Evolutionary conservation across 208 protist genomes (phyloP).

Genomic region (Acanthamoeba divionensis): DNA sequence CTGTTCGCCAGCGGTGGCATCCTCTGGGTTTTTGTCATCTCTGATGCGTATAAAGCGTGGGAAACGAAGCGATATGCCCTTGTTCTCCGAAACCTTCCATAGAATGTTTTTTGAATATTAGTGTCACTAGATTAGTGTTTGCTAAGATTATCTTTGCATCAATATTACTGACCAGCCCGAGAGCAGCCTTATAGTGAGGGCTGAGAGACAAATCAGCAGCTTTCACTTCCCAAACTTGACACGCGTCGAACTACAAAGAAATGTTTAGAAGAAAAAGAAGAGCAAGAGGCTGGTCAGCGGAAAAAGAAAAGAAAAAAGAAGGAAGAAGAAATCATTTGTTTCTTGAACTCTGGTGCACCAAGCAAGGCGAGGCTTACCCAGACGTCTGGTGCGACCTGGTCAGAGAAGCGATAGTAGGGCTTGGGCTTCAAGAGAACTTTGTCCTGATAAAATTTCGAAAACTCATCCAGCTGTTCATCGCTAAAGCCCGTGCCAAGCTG

Average conservation of each 20-base stretch:
- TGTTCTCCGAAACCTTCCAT: constrained; percentile 70
- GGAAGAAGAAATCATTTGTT: not conserved
- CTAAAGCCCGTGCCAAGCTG: constrained; percentile 71
- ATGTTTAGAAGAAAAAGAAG: too few species aligned
- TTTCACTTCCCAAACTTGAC: constrained; percentile 97
- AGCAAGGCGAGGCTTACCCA: not conserved
- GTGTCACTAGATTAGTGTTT: not conserved
- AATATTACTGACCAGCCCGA: constrained; percentile 51
- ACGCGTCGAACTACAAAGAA: constrained; percentile 96
- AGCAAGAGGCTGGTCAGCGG: not conserved
- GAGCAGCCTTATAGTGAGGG: constrained; percentile 92
- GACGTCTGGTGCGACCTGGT: constrained; percentile 14
- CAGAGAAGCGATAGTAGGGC: constrained; percentile 41
- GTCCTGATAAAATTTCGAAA: constrained; percentile 47
- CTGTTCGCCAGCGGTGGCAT: constrained; percentile 85
- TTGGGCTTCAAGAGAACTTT: constrained; percentile 43
- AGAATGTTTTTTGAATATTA: not conserved
- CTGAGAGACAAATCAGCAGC: constrained; percentile 98
- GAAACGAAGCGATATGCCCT: constrained; percentile 97
- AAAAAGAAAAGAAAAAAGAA: not conserved
- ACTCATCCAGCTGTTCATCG: constrained; percentile 60
- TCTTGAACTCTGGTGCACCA: not conserved
- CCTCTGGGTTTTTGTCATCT: constrained; percentile 94
- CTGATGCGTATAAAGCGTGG: constrained; percentile 95
- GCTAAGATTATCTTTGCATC: not conserved